Percentiles rank a stretch among this genome's conserved stretches.
Conservation (phyloP, 768 basidiomycete species). For the Baorangia bicolor region DNA sequence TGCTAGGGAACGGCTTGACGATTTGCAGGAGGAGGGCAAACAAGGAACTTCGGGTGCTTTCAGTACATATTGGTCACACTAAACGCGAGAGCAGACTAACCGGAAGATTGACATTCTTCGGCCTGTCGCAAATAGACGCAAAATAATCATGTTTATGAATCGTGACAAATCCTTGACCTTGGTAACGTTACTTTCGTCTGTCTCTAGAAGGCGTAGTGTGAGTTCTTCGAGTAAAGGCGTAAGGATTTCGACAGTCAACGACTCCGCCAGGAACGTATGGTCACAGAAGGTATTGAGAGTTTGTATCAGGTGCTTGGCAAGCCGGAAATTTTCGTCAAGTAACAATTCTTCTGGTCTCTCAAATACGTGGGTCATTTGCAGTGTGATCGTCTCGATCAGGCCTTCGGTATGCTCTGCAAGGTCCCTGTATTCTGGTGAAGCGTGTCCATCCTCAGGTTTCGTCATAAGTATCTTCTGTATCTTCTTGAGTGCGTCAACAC, state of each 20-base stretch:
- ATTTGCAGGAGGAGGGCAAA: constrained; percentile 82
- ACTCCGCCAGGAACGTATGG: constrained; percentile 82
- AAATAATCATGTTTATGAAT: constrained; percentile 98
- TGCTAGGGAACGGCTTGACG: constrained; percentile 78
- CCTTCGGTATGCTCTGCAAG: constrained; percentile 78
- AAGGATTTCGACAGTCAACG: constrained; percentile 79
- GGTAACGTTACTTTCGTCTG: constrained; percentile 80
- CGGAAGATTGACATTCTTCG: constrained; percentile 89
- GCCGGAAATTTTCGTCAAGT: constrained; percentile 79
- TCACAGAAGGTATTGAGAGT: constrained; percentile 95
- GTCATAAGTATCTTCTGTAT: constrained; percentile 84
- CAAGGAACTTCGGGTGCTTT: constrained; percentile 41
- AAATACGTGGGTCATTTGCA: constrained; percentile 91
- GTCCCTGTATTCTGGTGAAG: constrained; percentile 71
- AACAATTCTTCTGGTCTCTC: constrained; percentile 74
- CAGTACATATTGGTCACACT: not conserved
- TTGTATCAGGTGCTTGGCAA: constrained; percentile 97
- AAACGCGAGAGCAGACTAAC: constrained; percentile 42
- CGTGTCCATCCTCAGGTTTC: constrained; percentile 69
- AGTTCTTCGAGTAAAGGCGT: constrained; percentile 89
- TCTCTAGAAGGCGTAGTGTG: constrained; percentile 87
- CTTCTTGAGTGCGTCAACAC: constrained; percentile 92
- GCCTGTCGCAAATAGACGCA: constrained; percentile 89
- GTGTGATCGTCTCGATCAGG: constrained; percentile 84
- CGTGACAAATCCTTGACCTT: constrained; percentile 91